Evolutionary conservation across 78 protist genomes (phyloP).

Genomic region (Dictyostelium citrinum): DNA sequence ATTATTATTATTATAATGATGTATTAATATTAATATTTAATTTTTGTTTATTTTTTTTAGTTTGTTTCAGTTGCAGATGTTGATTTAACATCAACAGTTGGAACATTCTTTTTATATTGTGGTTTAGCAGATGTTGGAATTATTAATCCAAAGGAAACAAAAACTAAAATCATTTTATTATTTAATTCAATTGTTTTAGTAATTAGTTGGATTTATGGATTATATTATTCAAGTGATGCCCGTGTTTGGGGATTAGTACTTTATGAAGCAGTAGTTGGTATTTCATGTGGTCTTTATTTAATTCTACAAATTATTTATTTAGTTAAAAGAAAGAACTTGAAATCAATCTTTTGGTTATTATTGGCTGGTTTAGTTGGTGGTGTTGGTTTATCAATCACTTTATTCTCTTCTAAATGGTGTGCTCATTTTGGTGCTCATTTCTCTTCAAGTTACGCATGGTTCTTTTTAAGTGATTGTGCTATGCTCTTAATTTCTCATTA

Average conservation of each 20-base stretch:
- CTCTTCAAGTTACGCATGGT: neutral
- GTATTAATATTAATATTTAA: neutral
- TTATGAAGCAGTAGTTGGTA: neutral
- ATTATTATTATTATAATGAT: neutral
- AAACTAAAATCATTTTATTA: neutral
- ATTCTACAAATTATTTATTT: neutral
- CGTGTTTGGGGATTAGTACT: neutral
- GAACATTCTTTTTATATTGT: constrained; percentile 8
- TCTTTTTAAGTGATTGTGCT: constrained; percentile 4
- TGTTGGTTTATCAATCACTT: neutral
- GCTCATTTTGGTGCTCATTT: neutral
- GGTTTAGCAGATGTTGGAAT: neutral
- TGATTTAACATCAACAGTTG: constrained; percentile 15
- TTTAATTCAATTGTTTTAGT: neutral
- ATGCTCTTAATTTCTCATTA: neutral
- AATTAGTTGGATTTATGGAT: neutral
- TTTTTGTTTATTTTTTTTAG: neutral
- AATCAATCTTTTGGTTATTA: neutral
- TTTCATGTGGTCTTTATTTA: neutral
- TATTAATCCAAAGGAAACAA: neutral
- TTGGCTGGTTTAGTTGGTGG: neutral
- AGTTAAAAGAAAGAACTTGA: neutral
- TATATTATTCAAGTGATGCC: neutral
- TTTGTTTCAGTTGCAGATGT: constrained; percentile 2
- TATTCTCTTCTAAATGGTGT: neutral